Evolutionary conservation across 2,329 filamentous ascomycete genomes (phyloP).

Genomic region (Fusarium domesticum): DNA sequence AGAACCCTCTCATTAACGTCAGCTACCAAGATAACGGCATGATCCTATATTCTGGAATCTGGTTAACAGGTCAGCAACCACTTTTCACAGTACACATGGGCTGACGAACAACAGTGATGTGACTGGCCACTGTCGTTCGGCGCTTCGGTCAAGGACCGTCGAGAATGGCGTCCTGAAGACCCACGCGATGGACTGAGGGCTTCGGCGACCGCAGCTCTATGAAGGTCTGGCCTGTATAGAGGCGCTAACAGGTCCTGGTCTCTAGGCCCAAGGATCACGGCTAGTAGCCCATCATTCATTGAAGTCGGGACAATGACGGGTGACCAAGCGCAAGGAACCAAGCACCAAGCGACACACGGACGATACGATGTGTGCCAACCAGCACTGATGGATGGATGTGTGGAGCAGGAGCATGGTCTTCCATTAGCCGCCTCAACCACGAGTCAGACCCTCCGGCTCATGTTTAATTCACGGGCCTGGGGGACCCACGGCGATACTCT

Average conservation of each 20-base stretch:
- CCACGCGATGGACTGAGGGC: slow-evolving; percentile 17
- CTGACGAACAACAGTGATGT: slow-evolving; percentile 26
- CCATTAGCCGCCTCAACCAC: slow-evolving; percentile 19
- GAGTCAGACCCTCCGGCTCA: slow-evolving; percentile 1
- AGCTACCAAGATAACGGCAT: too few relatives aligned
- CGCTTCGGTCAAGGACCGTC: slow-evolving; percentile 22
- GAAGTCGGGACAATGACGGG: slow-evolving; percentile 2
- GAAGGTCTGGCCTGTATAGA: slow-evolving; percentile 16
- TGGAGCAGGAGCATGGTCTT: slow-evolving; percentile 8
- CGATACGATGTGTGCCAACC: slow-evolving; percentile 8
- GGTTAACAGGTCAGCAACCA: not conserved
- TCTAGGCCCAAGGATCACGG: slow-evolving; percentile 19
- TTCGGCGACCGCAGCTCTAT: slow-evolving; percentile 9
- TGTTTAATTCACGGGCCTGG: not conserved
- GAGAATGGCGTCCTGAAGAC: slow-evolving; percentile 13
- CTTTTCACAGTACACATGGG: slow-evolving; percentile 5
- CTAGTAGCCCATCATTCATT: slow-evolving; percentile 1
- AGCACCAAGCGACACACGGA: slow-evolving; percentile 1
- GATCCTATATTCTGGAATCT: too few relatives aligned
- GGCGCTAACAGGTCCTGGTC: slow-evolving; percentile 17
- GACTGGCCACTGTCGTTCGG: slow-evolving; percentile 20
- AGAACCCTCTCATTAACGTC: too few relatives aligned
- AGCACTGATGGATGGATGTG: not conserved
- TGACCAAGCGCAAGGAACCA: slow-evolving; percentile 1
- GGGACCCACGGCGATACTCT: not conserved